phyloP scores from a whole-genome alignment of 768 basidiomycete genomes.

The Suillus spraguei region DNA sequence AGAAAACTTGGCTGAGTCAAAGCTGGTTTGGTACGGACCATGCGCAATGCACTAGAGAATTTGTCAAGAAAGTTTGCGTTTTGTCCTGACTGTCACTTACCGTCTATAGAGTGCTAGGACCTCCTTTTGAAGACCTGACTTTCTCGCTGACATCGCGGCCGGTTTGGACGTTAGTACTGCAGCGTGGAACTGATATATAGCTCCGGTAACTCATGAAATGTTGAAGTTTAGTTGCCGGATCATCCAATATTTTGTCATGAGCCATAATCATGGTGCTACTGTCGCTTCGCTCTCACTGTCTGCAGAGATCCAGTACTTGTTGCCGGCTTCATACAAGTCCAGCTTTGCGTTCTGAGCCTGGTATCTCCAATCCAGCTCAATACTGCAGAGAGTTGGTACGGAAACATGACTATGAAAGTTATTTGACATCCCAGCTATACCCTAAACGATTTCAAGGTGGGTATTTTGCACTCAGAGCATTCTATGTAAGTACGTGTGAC shows the following conservation, averaged over 20 bases:
- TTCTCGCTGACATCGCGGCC: constrained; percentile 30
- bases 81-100: constrained; percentile 36
- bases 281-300: constrained; percentile 17
- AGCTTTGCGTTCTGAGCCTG: constrained; percentile 17
- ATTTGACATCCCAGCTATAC: constrained; percentile 69
- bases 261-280: constrained; percentile 14
- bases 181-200: background rate
- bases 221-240: constrained; percentile 6
- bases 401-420: constrained; percentile 84
- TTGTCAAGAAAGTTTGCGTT: constrained; percentile 15
- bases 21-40: constrained; percentile 68
- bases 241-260: constrained; percentile 1
- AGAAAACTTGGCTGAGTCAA: constrained; percentile 63
- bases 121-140: constrained; percentile 55
- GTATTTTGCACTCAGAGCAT: constrained; percentile 81
- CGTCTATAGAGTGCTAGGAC: constrained; percentile 55
- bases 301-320: constrained; percentile 3
- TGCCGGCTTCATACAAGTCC: constrained; percentile 19
- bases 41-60: constrained; percentile 66
- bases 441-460: constrained; percentile 64
- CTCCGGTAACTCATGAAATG: constrained; percentile 6
- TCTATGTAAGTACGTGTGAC: constrained; percentile 60
- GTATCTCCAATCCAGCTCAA: constrained; percentile 44
- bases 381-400: constrained; percentile 76
- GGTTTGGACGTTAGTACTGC: background rate